A percentile compares a stretch with the other conserved stretches of the same genome.
These are phyloP conservation scores for Pythium apleroticum DNA, from an alignment of 352 stramenopile genomes.

Conservation along the genomic window DNA sequence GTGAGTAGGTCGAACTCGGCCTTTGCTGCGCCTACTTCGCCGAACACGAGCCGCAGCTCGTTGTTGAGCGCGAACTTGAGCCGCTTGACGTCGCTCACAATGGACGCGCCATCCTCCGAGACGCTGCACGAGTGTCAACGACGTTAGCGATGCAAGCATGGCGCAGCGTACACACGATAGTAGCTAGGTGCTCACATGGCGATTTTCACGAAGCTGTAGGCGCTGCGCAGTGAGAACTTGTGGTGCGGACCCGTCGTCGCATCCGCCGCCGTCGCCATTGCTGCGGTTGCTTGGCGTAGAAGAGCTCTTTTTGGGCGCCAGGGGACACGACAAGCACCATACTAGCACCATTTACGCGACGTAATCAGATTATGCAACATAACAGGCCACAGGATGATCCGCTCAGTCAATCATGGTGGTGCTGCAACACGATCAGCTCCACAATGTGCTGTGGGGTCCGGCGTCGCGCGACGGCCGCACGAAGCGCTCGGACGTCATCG, in stretches of 20 bases:
- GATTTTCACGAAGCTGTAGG: constrained; percentile 60
- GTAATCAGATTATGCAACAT: background rate
- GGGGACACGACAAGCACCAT: constrained; percentile 2
- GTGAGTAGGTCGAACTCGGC: constrained; percentile 71
- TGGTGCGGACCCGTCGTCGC: constrained; percentile 39
- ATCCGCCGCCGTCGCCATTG: constrained; percentile 8
- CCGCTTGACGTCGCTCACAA: constrained; percentile 52
- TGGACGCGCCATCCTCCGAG: constrained; percentile 42
- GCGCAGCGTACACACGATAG: background rate
- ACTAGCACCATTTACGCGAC: background rate
- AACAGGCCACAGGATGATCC: background rate
- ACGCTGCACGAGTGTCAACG: constrained; percentile 31
- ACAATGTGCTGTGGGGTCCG: constrained; percentile 59
- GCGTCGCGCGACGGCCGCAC: constrained; percentile 45
- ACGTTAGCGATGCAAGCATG: background rate
- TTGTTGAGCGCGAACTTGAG: constrained; percentile 77
- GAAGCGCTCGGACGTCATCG: constrained; percentile 33
- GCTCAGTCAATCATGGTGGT: constrained; percentile 47
- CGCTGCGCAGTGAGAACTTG: constrained; percentile 67
- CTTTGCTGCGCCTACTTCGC: constrained; percentile 54
- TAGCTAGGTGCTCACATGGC: constrained; percentile 47
- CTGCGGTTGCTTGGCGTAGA: background rate
- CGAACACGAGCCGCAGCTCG: constrained; percentile 66
- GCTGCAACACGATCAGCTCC: constrained; percentile 57
- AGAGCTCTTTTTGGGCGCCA: background rate